Conservation (phyloP, 2,329 filamentous ascomycete genomes). For the Penicillium griseofulvum region DNA sequence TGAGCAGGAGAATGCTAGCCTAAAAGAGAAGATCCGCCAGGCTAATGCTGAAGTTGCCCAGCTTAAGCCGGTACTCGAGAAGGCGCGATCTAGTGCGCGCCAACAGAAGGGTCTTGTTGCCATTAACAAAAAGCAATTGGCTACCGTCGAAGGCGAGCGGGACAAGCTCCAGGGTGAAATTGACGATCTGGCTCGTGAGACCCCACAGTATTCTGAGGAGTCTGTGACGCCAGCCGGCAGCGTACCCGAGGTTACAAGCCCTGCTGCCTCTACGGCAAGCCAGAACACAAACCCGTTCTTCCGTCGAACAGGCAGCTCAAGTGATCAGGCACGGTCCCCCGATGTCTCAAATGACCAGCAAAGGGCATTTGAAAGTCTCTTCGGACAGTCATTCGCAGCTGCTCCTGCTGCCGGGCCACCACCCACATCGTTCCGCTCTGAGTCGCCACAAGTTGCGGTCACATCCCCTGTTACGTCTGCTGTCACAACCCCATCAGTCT, state of each 20-base stretch:
- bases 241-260: constrained; percentile 62
- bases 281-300: constrained; percentile 92
- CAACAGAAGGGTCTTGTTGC: constrained; percentile 95
- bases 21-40: constrained; percentile 84
- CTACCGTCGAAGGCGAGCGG: constrained; percentile 81
- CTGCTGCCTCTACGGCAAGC: constrained; percentile 61
- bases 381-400: constrained; percentile 65
- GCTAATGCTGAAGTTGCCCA: constrained; percentile 79
- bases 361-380: constrained; percentile 80
- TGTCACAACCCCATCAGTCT: constrained; percentile 62
- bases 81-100: constrained; percentile 83
- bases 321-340: constrained; percentile 52
- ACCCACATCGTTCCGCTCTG: constrained; percentile 62
- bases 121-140: constrained; percentile 97
- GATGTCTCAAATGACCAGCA: constrained; percentile 50
- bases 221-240: constrained; percentile 31
- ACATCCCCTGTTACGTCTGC: constrained; percentile 48
- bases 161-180: constrained; percentile 83
- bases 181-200: constrained; percentile 62
- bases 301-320: constrained; percentile 53
- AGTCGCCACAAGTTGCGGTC: constrained; percentile 43
- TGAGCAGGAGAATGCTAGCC: constrained; percentile 77
- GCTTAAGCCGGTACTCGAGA: constrained; percentile 87
- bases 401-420: constrained; percentile 43
- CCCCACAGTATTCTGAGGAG: constrained; percentile 57